These are phyloP conservation scores for Litchi chinensis DNA, from an alignment of 345 rosid genomes.

Conservation along the genomic window DNA sequence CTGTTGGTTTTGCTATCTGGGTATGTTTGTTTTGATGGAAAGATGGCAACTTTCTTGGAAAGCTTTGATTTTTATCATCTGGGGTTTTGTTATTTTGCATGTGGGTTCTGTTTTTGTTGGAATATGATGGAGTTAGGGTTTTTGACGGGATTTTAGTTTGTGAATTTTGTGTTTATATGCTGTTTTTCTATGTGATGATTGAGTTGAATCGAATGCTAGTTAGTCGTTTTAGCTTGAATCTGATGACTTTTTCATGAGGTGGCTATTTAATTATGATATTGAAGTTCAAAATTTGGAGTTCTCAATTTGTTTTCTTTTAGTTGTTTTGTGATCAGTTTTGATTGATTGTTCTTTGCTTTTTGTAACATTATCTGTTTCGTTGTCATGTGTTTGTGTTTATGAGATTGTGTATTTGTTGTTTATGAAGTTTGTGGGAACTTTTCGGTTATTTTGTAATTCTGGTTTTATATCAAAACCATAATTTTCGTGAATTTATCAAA, in stretches of 20 bases:
- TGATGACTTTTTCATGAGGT: background rate
- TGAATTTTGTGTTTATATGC: background rate
- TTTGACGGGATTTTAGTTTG: background rate
- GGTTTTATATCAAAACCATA: background rate
- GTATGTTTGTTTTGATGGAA: background rate
- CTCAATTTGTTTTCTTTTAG: background rate
- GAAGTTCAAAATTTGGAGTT: background rate
- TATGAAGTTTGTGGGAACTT: background rate
- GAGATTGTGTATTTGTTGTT: background rate
- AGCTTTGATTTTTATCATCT: background rate
- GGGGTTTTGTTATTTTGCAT: background rate
- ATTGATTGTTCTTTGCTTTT: background rate
- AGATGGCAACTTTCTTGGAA: background rate
- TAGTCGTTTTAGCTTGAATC: background rate
- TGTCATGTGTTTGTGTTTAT: background rate
- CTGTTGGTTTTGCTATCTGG: background rate
- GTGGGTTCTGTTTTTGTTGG: background rate
- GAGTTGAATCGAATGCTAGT: background rate
- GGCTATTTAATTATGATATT: background rate
- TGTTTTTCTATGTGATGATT: background rate
- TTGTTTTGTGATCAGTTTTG: background rate
- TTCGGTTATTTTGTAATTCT: background rate
- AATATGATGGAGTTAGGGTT: constrained; percentile 1
- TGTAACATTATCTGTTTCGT: background rate
- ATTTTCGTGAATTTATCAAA: background rate